A percentile compares a stretch with the other conserved stretches of the same genome.
phyloP scores from a whole-genome alignment of 257 asterid species.

The Anisodus acutangulus region DNA sequence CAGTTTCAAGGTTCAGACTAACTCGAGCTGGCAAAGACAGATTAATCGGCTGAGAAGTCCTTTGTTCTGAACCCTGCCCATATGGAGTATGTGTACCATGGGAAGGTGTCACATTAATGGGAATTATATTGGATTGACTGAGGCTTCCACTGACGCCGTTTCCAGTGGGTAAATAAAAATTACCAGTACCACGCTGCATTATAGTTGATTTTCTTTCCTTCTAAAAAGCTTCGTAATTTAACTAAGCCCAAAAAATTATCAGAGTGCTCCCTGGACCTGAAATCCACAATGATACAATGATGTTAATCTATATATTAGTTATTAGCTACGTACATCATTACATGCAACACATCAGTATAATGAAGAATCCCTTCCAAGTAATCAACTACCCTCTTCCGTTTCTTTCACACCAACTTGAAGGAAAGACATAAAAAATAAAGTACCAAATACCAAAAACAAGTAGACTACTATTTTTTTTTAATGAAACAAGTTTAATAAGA shows the following conservation, averaged over 20 bases:
- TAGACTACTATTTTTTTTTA: neutral
- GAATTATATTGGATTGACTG: neutral
- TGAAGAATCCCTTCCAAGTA: neutral
- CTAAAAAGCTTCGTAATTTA: neutral
- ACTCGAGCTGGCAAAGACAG: neutral
- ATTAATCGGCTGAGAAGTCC: neutral
- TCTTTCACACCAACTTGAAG: neutral
- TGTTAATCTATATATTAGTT: neutral
- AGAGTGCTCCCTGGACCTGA: neutral
- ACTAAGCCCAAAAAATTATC: neutral
- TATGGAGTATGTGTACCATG: neutral
- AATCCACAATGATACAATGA: neutral
- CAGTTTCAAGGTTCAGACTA: neutral
- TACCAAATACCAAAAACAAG: neutral
- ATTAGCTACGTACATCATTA: neutral
- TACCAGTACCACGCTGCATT: neutral
- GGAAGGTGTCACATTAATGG: neutral
- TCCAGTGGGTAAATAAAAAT: neutral
- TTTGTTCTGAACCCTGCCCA: neutral
- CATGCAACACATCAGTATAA: neutral
- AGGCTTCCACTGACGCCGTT: neutral
- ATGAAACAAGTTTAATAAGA: neutral
- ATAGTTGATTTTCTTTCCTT: neutral
- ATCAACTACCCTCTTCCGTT: neutral
- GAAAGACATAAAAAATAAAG: neutral